A percentile compares a stretch with the other conserved stretches of the same genome.
phyloP scores from a whole-genome alignment of 1,139 yeast genomes.

The Keqinozyma sinolaborantium region DNA sequence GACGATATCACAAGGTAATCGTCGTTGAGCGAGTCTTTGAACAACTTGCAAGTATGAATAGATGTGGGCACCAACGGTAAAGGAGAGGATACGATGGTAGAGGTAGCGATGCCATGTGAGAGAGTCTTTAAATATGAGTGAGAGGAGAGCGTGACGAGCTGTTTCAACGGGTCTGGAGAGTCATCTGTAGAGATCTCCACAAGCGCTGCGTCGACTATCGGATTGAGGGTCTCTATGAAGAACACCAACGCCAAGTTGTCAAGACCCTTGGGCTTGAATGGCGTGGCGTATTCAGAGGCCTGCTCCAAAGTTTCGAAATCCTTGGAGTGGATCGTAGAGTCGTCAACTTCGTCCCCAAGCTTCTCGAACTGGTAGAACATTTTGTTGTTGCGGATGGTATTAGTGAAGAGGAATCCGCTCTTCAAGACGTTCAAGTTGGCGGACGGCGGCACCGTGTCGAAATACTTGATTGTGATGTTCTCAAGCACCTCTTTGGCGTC shows the following conservation, averaged over 20 bases:
- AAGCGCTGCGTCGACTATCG: conserved; percentile 51
- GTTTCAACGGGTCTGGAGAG: conserved; percentile 35
- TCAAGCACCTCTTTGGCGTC: conserved; percentile 42
- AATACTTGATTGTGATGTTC: conserved; percentile 40
- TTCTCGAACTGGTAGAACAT: conserved; percentile 72
- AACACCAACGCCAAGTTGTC: conserved; percentile 62
- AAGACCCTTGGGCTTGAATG: conserved; percentile 27
- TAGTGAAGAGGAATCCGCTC: conserved; percentile 74
- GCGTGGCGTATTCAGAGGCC: not conserved
- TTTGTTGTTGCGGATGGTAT: conserved; percentile 60
- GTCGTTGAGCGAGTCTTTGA: conserved; percentile 46
- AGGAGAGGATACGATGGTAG: conserved; percentile 66
- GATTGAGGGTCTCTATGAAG: conserved; percentile 50
- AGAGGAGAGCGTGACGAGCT: conserved; percentile 25
- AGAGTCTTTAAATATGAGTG: conserved; percentile 44
- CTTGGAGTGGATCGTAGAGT: conserved; percentile 15
- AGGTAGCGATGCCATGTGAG: conserved; percentile 58
- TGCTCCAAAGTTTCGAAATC: conserved; percentile 4
- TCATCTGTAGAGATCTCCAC: conserved; percentile 26
- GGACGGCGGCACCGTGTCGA: conserved; percentile 70
- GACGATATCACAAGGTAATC: conserved; percentile 69
- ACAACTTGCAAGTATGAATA: conserved; percentile 58
- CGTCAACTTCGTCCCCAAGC: conserved; percentile 54
- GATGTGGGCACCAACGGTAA: conserved; percentile 60
- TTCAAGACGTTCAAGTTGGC: conserved; percentile 57